A percentile compares a stretch with the other conserved stretches of the same genome.
Evolutionary conservation across 2,329 filamentous ascomycete species (phyloP).

Genomic region (Xylaria sp.): DNA sequence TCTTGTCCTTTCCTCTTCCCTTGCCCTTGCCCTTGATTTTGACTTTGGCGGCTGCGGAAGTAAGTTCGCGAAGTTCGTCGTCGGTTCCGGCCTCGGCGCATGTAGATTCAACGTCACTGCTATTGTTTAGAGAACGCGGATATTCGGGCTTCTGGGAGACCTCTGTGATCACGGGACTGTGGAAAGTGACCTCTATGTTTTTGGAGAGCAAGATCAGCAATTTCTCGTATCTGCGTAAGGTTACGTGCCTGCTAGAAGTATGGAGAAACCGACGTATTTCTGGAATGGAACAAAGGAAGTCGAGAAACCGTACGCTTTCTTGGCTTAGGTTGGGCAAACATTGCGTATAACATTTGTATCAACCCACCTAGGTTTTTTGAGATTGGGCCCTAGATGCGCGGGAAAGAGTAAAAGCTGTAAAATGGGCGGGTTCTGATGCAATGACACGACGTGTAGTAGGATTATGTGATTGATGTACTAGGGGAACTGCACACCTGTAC

Average conservation of each 20-base stretch:
- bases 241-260: background rate
- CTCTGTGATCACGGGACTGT: conserved; percentile 21
- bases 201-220: conserved; percentile 3
- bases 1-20: conserved; percentile 4
- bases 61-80: conserved; percentile 4
- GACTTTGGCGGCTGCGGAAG: background rate
- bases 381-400: background rate
- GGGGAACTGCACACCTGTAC: background rate
- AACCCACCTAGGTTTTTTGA: background rate
- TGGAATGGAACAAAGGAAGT: background rate
- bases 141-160: conserved; percentile 1
- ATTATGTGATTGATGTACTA: background rate
- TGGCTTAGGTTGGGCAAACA: conserved; percentile 9
- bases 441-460: background rate
- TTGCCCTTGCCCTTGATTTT: background rate
- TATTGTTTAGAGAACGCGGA: background rate
- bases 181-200: conserved; percentile 35
- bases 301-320: conserved; percentile 26
- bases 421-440: background rate
- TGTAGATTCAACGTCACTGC: conserved; percentile 23
- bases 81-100: conserved; percentile 26
- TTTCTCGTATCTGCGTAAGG: background rate
- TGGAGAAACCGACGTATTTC: background rate
- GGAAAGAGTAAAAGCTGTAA: background rate
- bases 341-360: conserved; percentile 4